Conservation (phyloP, 2,329 filamentous ascomycete genomes). For the Nemania bipapillata region DNA sequence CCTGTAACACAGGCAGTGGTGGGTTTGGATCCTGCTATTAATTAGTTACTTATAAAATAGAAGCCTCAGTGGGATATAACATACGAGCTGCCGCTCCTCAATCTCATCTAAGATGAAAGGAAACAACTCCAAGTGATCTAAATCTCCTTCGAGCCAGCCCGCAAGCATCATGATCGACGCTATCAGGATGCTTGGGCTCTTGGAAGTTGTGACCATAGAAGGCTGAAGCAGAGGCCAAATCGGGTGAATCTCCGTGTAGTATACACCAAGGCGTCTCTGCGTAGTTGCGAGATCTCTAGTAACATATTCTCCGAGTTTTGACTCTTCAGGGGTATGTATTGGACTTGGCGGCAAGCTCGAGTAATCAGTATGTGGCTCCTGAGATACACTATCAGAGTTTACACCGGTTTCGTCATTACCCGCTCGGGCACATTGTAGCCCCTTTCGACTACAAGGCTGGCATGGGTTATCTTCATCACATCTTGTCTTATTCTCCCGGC, state of each 20-base stretch:
- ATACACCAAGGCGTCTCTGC: slow-evolving; percentile 36
- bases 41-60: neutral
- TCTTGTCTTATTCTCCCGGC: slow-evolving; percentile 41
- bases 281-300: slow-evolving; percentile 12
- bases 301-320: slow-evolving; percentile 21
- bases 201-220: slow-evolving; percentile 27
- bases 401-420: slow-evolving; percentile 1
- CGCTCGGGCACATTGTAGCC: slow-evolving; percentile 37
- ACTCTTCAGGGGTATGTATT: neutral
- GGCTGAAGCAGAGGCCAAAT: slow-evolving; percentile 43
- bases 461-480: slow-evolving; percentile 43
- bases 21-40: slow-evolving; percentile 30
- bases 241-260: slow-evolving; percentile 41
- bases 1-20: slow-evolving; percentile 38
- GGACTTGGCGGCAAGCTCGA: slow-evolving; percentile 9
- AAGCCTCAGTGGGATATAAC: neutral
- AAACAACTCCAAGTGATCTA: slow-evolving; percentile 38
- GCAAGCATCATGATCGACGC: slow-evolving; percentile 42
- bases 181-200: slow-evolving; percentile 35
- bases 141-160: slow-evolving; percentile 42
- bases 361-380: neutral
- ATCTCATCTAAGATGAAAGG: slow-evolving; percentile 41
- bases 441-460: slow-evolving; percentile 37
- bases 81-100: slow-evolving; percentile 38
- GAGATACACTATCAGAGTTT: neutral